These are phyloP conservation scores for Fagus crenata DNA, from an alignment of 306 rosid genomes.

Conservation along the genomic window DNA sequence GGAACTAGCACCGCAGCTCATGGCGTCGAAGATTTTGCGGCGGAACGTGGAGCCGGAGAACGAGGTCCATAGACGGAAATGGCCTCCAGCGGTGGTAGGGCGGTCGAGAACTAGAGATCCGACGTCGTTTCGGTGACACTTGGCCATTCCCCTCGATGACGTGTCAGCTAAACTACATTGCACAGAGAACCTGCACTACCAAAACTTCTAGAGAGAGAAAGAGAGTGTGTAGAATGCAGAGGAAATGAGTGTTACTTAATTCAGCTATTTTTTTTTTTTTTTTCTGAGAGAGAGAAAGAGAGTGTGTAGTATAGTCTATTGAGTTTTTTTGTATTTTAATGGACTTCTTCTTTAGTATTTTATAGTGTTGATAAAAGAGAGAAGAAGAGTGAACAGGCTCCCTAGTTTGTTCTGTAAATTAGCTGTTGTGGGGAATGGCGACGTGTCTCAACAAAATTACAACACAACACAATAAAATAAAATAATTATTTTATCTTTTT, in stretches of 20 bases:
- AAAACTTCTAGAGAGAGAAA: slow-evolving; percentile 1
- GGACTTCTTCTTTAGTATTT: background rate
- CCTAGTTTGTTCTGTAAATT: too few species aligned
- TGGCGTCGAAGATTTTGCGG: slow-evolving; percentile 67
- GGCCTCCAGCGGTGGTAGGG: slow-evolving; percentile 36
- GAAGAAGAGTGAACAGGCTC: too few species aligned
- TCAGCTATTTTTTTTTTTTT: background rate
- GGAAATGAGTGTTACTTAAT: slow-evolving; percentile 1
- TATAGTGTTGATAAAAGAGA: background rate
- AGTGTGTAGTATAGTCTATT: background rate
- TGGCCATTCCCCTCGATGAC: slow-evolving; percentile 51
- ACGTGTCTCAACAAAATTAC: too few species aligned
- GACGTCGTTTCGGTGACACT: slow-evolving; percentile 59
- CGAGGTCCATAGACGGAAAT: slow-evolving; percentile 56
- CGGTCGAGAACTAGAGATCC: slow-evolving; percentile 64
- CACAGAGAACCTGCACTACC: slow-evolving; percentile 23
- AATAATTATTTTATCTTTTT: too few species aligned
- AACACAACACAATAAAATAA: too few species aligned
- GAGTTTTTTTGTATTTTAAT: slow-evolving; percentile 11
- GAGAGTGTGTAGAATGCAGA: background rate
- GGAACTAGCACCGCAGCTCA: slow-evolving; percentile 80
- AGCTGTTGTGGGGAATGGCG: too few species aligned
- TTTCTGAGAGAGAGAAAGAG: slow-evolving; percentile 5
- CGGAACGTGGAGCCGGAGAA: slow-evolving; percentile 66
- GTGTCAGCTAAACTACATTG: slow-evolving; percentile 46